These are phyloP conservation scores for Chlamydomonas urium DNA, from an alignment of 139 green algal species.

Conservation along the genomic window DNA sequence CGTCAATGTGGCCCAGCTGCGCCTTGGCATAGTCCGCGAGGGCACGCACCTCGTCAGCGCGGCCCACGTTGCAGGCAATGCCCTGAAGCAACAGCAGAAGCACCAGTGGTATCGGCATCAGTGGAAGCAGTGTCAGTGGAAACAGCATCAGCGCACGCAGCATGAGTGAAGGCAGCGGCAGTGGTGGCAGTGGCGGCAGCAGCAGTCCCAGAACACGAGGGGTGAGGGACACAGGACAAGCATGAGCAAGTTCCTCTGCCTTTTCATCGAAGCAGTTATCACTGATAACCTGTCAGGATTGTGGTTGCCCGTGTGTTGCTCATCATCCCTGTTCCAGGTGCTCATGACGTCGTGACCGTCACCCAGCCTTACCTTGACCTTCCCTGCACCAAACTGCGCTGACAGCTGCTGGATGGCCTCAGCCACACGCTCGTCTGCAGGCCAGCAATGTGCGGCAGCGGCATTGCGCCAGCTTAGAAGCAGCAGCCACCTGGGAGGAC, in stretches of 20 bases:
- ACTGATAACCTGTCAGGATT: neutral
- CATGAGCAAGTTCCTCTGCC: too few species aligned
- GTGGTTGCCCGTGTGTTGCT: neutral
- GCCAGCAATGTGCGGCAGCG: too few species aligned
- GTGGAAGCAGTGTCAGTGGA: neutral
- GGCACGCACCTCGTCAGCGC: slow-evolving; percentile 47
- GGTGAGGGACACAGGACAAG: too few species aligned
- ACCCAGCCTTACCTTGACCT: neutral
- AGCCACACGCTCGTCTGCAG: neutral
- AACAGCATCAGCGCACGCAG: neutral
- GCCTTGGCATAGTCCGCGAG: slow-evolving; percentile 61
- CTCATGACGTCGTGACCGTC: neutral
- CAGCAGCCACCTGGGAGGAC: too few species aligned
- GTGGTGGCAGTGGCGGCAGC: neutral
- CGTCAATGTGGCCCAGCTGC: slow-evolving; percentile 50
- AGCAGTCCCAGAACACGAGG: too few species aligned
- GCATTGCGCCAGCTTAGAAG: too few species aligned
- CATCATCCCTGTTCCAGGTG: too few species aligned
- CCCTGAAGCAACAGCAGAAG: slow-evolving; percentile 30
- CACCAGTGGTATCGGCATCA: neutral
- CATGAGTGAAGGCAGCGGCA: neutral
- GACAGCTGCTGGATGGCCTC: neutral
- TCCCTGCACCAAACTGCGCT: neutral
- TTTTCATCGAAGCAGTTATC: neutral
- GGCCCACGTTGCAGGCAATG: slow-evolving; percentile 58